Conservation (phyloP, 1,139 yeast genomes). For the Taphrina populina region DNA sequence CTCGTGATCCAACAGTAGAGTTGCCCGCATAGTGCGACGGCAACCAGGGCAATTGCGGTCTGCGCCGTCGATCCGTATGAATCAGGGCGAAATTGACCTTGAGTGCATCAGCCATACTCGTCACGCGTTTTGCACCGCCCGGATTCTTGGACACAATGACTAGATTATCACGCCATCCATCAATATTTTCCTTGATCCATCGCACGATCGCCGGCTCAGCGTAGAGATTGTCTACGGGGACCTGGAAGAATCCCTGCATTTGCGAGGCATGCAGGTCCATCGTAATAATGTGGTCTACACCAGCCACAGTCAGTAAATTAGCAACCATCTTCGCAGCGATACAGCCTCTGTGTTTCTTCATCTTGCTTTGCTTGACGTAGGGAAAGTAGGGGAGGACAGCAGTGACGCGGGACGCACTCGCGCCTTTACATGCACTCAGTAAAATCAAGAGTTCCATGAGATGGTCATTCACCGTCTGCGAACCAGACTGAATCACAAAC, state of each 20-base stretch:
- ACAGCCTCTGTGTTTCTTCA: conserved; percentile 98
- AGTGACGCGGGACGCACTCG: conserved; percentile 74
- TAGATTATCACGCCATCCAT: conserved; percentile 79
- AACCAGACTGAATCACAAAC: conserved; percentile 88
- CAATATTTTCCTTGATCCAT: conserved; percentile 91
- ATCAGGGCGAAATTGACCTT: conserved; percentile 98
- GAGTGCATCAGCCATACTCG: conserved; percentile 91
- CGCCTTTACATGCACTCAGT: conserved; percentile 94
- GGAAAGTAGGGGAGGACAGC: conserved; percentile 98
- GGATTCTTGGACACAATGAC: conserved; percentile 94
- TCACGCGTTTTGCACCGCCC: conserved; percentile 93
- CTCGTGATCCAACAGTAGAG: conserved; percentile 33
- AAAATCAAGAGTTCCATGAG: conserved; percentile 93
- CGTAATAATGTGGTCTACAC: conserved; percentile 97
- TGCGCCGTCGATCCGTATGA: conserved; percentile 92
- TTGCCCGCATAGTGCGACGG: conserved; percentile 38
- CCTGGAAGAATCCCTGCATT: conserved; percentile 98
- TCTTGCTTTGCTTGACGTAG: conserved; percentile 92
- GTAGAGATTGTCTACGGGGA: conserved; percentile 92
- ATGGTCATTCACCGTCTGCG: conserved; percentile 80
- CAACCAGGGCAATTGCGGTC: conserved; percentile 57
- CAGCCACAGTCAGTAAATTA: conserved; percentile 91
- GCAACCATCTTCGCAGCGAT: conserved; percentile 98
- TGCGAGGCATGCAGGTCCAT: conserved; percentile 96
- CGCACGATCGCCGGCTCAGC: conserved; percentile 96